Conservation (phyloP, 208 protist species). For the Entamoeba moshkovskii region DNA sequence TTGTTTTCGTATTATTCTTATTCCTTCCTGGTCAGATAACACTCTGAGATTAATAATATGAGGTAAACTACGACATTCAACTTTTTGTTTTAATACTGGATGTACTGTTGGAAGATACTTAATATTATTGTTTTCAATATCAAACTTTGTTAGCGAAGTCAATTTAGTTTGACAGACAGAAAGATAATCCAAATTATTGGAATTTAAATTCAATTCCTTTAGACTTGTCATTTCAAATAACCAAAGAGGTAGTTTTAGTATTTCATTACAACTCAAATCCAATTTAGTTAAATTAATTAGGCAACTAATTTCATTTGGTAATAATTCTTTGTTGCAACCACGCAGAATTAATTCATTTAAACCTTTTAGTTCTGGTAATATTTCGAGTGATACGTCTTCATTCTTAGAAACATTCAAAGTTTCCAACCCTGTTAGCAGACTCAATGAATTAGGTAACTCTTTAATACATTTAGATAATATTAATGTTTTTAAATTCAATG, state of each 20-base stretch:
- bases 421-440: neutral
- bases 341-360: neutral
- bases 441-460: neutral
- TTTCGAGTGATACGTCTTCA: neutral
- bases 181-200: neutral
- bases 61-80: neutral
- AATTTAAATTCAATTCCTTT: neutral
- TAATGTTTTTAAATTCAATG: neutral
- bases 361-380: neutral
- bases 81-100: neutral
- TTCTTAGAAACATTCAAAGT: neutral
- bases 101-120: neutral
- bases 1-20: neutral
- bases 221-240: neutral
- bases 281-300: neutral
- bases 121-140: neutral
- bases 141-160: neutral
- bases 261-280: neutral
- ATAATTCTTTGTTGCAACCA: neutral
- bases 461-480: neutral
- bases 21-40: neutral
- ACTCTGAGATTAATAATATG: neutral
- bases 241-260: neutral
- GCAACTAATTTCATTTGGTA: neutral
- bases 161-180: neutral